Evolutionary conservation across 768 basidiomycete species (phyloP), one percentile per base, ranked within the genome.

Genomic region (Hygrocybe coccinea): DNA sequence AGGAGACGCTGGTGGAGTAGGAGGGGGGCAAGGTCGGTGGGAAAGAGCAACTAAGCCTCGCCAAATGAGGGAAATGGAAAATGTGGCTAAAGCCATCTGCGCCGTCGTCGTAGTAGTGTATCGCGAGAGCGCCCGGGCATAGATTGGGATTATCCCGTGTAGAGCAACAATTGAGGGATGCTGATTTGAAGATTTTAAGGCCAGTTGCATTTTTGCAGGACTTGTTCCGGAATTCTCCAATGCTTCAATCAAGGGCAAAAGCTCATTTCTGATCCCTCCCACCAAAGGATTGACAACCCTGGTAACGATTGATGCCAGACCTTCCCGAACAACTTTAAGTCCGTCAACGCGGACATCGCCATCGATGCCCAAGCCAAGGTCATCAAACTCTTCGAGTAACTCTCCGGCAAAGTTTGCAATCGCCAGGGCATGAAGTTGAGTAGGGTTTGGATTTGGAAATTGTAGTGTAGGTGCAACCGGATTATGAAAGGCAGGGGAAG

Each of bases 21-120:
- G 65, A 8, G 71, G 68, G 3, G 67, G 60, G 45, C 74, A 69
- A 11, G 74, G 72, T n/a, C 90, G 81, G 65, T 87, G 78, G 10
- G 86, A 77, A 29, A 91, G 64, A 19, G 87, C 85, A 24, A 90
- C 82, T 50, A 91, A 74, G 7, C 80, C 83, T 19, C 81, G 84
- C 89, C 90, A 92, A 2, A 88, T 70, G 1, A 88, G 67, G 15
- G 82, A 83, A 61, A 91, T 89, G 59, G 89, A 76, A 60, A 90
- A 78, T 2, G 84, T 81, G 0, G 87, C 87, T 14, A 91, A 75
- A 1, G 77, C 70, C 14, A 80, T 71, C 60, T 92, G 86, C 0
- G 85, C 77, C 8, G 77, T 65, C 11, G 75, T 68, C 11, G 79
- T 77, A 5, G 75, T 67, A 7, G 82, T 81, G 65, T 83, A 86